Base-by-base conservation (phyloP, 176 grass and related monocot species). In the Eremochloa ophiuroides region DNA sequence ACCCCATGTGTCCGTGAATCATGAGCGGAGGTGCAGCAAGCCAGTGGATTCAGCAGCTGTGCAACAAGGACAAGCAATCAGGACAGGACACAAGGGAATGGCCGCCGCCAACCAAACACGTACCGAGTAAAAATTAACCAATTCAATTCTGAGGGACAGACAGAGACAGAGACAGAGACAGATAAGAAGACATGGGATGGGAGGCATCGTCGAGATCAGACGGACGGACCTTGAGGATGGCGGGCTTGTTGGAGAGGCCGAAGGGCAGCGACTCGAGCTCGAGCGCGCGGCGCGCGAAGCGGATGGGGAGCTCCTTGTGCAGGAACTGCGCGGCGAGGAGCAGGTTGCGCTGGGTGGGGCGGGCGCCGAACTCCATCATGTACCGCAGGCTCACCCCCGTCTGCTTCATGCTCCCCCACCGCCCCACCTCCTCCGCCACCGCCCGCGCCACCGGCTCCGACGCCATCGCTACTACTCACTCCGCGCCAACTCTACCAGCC, bases 361-460 rank as follows among this genome's bases (percentile, higher is more conserved):
- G 69, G 40, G 91, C 90, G 26, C 94, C 91, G 80, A 97, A 97
- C 94, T 97, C 94, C 91, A 87, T 97, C 94, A 97, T 97, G 92
- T 94, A 97, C 76, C 94, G 74, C 84, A 97, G 75, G 65, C 80
- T 94, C 73, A 97, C 94, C 76, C 94, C 94, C 0, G 83, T 94
- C 81, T 90, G 89, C 88, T 97, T 97, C 94, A 97, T 94, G 64
- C 84, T 76, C n/a, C 85, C 91, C 94, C 94, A 97, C 10, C 89
- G 67, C 73, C 60, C 87, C 81, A 94, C 80, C 89, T 97, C 94
- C 87, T 97, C 94, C 67, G 81, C 83, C 89, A 89, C 68, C 81
- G 86, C 80, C 84, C 90, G 70, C 76, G 89, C 85, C 69, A 78
- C 81, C 65, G 85, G 81, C 88, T 91, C 92, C 77, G 84, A 85